These are phyloP conservation scores for Dictyostelium intermedium DNA, from an alignment of 78 protist genomes.

Conservation along the genomic window DNA sequence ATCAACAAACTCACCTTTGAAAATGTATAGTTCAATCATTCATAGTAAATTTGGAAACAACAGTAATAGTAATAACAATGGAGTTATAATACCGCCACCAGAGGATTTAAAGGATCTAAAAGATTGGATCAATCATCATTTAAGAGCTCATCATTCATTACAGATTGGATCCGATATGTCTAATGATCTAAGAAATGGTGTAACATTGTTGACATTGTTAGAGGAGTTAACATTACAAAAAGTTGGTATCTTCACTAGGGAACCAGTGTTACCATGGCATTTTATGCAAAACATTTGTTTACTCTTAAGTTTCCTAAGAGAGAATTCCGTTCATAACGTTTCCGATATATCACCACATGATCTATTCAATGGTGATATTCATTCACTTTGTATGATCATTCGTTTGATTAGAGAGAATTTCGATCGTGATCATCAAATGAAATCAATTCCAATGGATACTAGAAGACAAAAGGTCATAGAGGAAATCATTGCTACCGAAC, in stretches of 20 bases:
- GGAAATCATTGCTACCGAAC: constrained; percentile 74
- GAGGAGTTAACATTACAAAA: constrained; percentile 26
- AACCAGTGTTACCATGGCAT: constrained; percentile 69
- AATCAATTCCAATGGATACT: constrained; percentile 56
- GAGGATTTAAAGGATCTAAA: constrained; percentile 20
- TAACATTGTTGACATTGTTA: background rate
- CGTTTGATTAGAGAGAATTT: constrained; percentile 54
- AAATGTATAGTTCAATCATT: constrained; percentile 37
- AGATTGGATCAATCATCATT: constrained; percentile 45
- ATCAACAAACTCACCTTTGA: background rate
- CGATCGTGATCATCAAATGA: constrained; percentile 47
- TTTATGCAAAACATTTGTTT: constrained; percentile 71
- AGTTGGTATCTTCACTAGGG: constrained; percentile 43
- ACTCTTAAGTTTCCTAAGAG: constrained; percentile 25
- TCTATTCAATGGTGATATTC: constrained; percentile 53
- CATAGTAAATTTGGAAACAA: constrained; percentile 37
- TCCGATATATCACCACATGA: constrained; percentile 30
- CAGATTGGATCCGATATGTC: background rate
- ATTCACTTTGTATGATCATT: constrained; percentile 3
- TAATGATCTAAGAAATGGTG: constrained; percentile 48
- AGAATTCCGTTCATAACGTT: constrained; percentile 13
- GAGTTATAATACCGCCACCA: background rate
- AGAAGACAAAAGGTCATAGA: constrained; percentile 63
- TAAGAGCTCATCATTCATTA: background rate
- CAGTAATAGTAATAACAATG: background rate